Percentiles rank a stretch among this genome's conserved stretches.
Evolutionary conservation across 371 early-diverging fungal species (phyloP).

Genomic region (Lichtheimia hyalospora): DNA sequence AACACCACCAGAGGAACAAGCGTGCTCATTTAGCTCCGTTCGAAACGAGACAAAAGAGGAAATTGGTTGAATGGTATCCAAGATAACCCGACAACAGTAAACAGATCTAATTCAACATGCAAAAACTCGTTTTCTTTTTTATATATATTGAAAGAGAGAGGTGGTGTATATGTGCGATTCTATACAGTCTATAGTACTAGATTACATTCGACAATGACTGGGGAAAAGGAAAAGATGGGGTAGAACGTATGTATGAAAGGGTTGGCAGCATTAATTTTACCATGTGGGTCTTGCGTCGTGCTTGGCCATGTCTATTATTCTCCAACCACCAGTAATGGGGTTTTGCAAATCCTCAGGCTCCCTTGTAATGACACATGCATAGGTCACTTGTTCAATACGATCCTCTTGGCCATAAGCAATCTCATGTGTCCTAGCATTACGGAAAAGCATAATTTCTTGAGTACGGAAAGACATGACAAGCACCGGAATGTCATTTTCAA

Average conservation of each 20-base stretch:
- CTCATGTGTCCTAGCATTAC: conserved; percentile 81
- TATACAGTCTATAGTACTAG: conserved; percentile 10
- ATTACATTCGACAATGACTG: neutral
- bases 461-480: conserved; percentile 89
- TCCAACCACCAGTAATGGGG: conserved; percentile 90
- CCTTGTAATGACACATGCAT: conserved; percentile 88
- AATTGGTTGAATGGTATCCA: neutral
- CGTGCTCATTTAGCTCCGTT: neutral
- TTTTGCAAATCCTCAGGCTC: conserved; percentile 84
- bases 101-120: neutral
- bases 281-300: conserved; percentile 69
- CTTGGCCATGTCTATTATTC: conserved; percentile 89
- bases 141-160: conserved; percentile 2
- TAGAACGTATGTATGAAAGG: no score
- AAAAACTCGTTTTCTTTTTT: neutral
- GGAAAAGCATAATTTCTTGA: conserved; percentile 93
- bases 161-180: conserved; percentile 2
- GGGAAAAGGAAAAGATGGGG: no score
- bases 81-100: no score
- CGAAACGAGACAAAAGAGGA: neutral
- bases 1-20: neutral
- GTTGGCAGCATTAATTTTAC: conserved; percentile 30
- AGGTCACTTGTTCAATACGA: conserved; percentile 82
- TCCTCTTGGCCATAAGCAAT: conserved; percentile 90
- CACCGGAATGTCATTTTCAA: conserved; percentile 92